These are phyloP conservation scores for Madurella mycetomatis DNA, from an alignment of 2,329 filamentous ascomycete genomes.

Conservation along the genomic window DNA sequence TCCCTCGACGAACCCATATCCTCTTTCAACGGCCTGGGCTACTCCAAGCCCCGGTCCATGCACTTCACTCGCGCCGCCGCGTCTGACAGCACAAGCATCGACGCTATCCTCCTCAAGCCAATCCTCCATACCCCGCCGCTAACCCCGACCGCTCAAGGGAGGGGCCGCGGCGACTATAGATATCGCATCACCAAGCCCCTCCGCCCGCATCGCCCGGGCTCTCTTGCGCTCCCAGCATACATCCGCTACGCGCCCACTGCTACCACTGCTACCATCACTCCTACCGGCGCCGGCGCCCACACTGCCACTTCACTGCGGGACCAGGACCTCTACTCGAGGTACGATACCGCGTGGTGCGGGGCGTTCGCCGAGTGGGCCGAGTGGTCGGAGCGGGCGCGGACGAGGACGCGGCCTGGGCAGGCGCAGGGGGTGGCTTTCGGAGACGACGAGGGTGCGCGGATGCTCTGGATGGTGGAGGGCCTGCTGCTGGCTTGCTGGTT, in stretches of 20 bases:
- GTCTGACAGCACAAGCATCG: neutral
- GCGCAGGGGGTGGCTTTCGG: neutral
- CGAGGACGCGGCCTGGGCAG: neutral
- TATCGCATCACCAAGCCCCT: neutral
- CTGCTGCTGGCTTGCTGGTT: conserved; percentile 15
- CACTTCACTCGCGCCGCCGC: neutral
- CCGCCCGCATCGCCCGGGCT: too few relatives aligned
- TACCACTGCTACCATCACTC: neutral
- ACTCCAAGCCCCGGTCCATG: neutral
- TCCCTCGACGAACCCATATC: neutral
- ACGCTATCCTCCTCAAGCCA: conserved; percentile 9
- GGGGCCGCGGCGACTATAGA: neutral
- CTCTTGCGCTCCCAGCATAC: neutral
- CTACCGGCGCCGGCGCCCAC: too few relatives aligned
- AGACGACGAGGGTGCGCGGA: conserved; percentile 11
- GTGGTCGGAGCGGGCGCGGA: conserved; percentile 13
- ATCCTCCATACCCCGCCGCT: neutral
- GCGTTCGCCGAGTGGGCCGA: conserved; percentile 8
- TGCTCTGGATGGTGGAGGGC: conserved; percentile 18
- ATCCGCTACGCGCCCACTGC: neutral
- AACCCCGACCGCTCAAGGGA: neutral
- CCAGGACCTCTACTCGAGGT: neutral
- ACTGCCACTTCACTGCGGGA: too few relatives aligned
- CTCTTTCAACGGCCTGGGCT: neutral
- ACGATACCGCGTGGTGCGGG: conserved; percentile 7